Evolutionary conservation across 139 green algal species (phyloP), one percentile per base, ranked within the genome.

Genomic region (Micractinium sp.): DNA sequence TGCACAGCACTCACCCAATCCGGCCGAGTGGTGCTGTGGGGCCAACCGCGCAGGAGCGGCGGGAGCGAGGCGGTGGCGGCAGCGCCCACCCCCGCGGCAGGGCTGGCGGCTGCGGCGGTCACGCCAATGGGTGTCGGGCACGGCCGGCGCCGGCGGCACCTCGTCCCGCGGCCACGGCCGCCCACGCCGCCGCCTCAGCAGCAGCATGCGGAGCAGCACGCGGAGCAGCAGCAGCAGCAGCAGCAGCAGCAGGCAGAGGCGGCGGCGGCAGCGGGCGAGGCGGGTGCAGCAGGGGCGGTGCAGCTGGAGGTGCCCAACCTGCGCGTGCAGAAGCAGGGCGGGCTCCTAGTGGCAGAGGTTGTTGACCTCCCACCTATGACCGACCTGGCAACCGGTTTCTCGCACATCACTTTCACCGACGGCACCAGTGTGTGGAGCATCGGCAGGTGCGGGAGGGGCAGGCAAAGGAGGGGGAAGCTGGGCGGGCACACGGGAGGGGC

Each of bases 21-120:
- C 16, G 94, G 94, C 15, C 75, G 84, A 1, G 92, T 97, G 81
- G 82, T 97, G 15, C 66, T 97, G 47, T 97, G 95, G 94, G 94
- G 94, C 39, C 92, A 94, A 85, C 75, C 95, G 15, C 81, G 87
- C 0, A 89, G 92, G 3, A 85, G 87, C 0, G 73, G 87, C 0
- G 90, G 92, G 3, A 85, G 87, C 0, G 73, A 75, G 35, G 67
- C 23, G 36, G 35, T 33, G 14, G 71, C 39, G 12, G 27, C 74
- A 20, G 47, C 56, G 63, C 38, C 47, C 56, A 31, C 14, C 36
- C 23, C 63, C 22, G 41, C 81, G 47, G 15, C 79, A 53, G 38
- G 23, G 41, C 23, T 33, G 47, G 13, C 39, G 47, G 27, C 47
- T 9, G 79, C 14, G 41, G 78, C 78, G 1, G n/a, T 19, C 9